Percentiles rank a stretch among this genome's conserved stretches.
phyloP scores from a whole-genome alignment of 441 rosid species.

The Euphorbia celastroides region DNA sequence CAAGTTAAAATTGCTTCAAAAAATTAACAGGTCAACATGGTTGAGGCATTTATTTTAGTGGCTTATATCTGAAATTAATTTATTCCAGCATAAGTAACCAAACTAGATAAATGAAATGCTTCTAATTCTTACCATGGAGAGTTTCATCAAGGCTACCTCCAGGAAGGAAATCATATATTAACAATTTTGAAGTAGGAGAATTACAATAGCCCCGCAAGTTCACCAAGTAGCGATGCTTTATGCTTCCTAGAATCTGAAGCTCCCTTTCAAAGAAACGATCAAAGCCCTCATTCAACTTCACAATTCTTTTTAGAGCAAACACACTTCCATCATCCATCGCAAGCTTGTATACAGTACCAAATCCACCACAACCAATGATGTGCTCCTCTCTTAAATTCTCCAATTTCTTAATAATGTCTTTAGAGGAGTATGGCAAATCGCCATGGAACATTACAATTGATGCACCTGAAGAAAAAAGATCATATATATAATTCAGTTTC shows the following conservation, averaged over 20 bases:
- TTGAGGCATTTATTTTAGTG: not conserved
- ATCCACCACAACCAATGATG: conserved; percentile 88
- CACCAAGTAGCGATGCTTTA: conserved; percentile 88
- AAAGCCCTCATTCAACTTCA: conserved; percentile 87
- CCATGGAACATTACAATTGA: conserved; percentile 98
- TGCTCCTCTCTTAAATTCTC: conserved; percentile 84
- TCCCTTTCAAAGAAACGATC: conserved; percentile 96
- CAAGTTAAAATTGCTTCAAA: not conserved
- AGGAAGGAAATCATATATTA: conserved; percentile 84
- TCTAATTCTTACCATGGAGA: conserved; percentile 68
- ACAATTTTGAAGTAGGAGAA: conserved; percentile 86
- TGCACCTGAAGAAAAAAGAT: conserved; percentile 56
- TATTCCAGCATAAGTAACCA: not conserved
- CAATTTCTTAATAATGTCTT: conserved; percentile 81
- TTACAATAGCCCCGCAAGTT: conserved; percentile 98
- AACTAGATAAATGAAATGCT: conserved; percentile 7
- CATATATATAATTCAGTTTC: conserved; percentile 13
- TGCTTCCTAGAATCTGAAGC: conserved; percentile 98
- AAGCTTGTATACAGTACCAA: conserved; percentile 91
- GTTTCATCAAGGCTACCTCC: conserved; percentile 99
- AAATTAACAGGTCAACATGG: not conserved
- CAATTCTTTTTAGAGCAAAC: conserved; percentile 85
- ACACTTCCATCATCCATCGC: conserved; percentile 96
- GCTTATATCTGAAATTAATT: not conserved
- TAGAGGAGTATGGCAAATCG: conserved; percentile 94